phyloP scores from a whole-genome alignment of 176 grass and related monocot species.

The Rhynchospora tenuis region DNA sequence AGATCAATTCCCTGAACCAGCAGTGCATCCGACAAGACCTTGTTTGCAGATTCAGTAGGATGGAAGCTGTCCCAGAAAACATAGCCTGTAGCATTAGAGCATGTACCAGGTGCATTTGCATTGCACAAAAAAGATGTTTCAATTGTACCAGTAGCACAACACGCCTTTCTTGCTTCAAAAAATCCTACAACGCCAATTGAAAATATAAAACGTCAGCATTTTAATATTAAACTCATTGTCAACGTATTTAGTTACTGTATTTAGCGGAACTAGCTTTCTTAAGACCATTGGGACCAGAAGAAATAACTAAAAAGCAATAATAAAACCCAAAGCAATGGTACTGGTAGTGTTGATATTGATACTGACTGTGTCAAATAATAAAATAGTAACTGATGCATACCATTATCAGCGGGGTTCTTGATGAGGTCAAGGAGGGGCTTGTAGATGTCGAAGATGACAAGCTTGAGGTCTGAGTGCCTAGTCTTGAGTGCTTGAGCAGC shows the following conservation, averaged over 20 bases:
- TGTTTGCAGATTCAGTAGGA: conserved; percentile 87
- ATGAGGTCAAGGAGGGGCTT: conserved; percentile 75
- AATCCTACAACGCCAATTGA: conserved; percentile 41
- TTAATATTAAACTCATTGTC: neutral
- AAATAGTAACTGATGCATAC: conserved; percentile 16
- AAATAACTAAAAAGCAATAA: neutral
- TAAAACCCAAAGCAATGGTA: neutral
- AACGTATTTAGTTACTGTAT: neutral
- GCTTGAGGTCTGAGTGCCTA: conserved; percentile 60
- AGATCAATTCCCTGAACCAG: conserved; percentile 83
- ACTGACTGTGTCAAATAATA: neutral
- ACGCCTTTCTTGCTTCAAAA: conserved; percentile 71
- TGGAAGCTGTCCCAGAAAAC: conserved; percentile 99
- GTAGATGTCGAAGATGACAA: conserved; percentile 93
- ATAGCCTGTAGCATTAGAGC: conserved; percentile 78
- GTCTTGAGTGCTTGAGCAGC: conserved; percentile 42
- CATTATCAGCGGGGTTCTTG: conserved; percentile 47
- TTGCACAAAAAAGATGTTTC: conserved; percentile 91
- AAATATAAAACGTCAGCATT: neutral
- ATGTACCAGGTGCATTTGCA: conserved; percentile 60
- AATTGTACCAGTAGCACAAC: conserved; percentile 90
- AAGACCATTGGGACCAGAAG: neutral
- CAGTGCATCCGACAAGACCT: conserved; percentile 66
- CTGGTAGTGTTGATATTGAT: neutral
- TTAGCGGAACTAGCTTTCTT: neutral